These are phyloP conservation scores for Plenodomus biglobosus DNA, from an alignment of 2,329 filamentous ascomycete species.

Conservation along the genomic window DNA sequence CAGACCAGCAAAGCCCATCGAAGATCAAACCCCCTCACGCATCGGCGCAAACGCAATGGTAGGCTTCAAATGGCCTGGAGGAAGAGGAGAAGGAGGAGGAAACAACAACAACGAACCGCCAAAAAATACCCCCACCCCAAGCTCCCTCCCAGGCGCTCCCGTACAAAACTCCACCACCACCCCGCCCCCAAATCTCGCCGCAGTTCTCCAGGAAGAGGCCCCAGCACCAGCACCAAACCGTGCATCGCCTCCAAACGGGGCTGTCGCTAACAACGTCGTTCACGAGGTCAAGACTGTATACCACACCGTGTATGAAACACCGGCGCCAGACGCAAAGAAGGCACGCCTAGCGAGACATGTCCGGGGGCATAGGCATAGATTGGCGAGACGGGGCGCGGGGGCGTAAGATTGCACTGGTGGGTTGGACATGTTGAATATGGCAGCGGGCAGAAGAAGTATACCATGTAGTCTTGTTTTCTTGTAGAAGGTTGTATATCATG, in stretches of 20 bases:
- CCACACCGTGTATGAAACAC: slow-evolving; percentile 18
- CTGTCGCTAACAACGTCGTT: slow-evolving; percentile 6
- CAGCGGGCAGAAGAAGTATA: no score
- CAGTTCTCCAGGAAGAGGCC: slow-evolving; percentile 2
- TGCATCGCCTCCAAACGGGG: slow-evolving; percentile 4
- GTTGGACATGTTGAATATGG: no score
- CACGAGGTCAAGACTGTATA: slow-evolving; percentile 14
- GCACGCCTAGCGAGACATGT: slow-evolving; percentile 17
- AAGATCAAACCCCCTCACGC: slow-evolving; percentile 6
- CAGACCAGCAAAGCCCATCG: slow-evolving; percentile 10
- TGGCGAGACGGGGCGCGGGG: slow-evolving; percentile 5
- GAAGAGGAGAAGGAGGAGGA: slow-evolving; percentile 1
- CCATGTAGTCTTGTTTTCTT: no score
- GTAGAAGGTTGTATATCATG: no score
- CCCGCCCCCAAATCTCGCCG: slow-evolving; percentile 3
- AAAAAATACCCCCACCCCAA: slow-evolving; percentile 1
- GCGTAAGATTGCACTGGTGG: no score
- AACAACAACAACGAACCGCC: not conserved
- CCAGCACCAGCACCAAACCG: slow-evolving; percentile 5
- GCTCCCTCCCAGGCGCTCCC: slow-evolving; percentile 1
- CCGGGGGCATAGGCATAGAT: slow-evolving; percentile 18
- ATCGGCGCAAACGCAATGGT: slow-evolving; percentile 15
- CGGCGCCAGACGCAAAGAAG: slow-evolving; percentile 9
- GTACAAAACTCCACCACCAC: not conserved
- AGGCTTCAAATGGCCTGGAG: slow-evolving; percentile 26